phyloP scores from a whole-genome alignment of 2,329 filamentous ascomycete species.

The Pseudogymnoascus sp. region DNA sequence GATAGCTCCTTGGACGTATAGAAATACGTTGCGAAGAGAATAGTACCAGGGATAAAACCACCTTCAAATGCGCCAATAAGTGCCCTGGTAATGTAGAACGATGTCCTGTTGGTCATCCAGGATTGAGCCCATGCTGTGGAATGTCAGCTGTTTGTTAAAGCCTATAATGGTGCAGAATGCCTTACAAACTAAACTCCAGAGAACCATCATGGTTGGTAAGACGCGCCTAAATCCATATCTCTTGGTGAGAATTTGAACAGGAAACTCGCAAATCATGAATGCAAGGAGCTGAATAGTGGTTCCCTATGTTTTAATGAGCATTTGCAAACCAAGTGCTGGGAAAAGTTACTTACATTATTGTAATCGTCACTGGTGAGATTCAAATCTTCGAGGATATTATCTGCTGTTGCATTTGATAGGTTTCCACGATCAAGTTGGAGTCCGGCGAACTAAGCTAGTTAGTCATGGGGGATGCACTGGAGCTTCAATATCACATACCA shows the following conservation, averaged over 20 bases:
- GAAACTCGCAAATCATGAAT: slow-evolving; percentile 48
- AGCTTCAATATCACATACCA: slow-evolving; percentile 28
- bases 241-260: slow-evolving; percentile 49
- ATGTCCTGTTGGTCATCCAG: slow-evolving; percentile 38
- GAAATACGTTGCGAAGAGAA: slow-evolving; percentile 63
- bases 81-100: slow-evolving; percentile 43
- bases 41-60: slow-evolving; percentile 50
- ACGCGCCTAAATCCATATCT: slow-evolving; percentile 48
- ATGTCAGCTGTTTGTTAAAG: slow-evolving; percentile 26
- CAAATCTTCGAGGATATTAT: slow-evolving; percentile 50
- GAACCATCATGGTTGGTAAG: slow-evolving; percentile 44
- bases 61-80: slow-evolving; percentile 46
- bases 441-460: slow-evolving; percentile 44
- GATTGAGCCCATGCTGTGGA: slow-evolving; percentile 38
- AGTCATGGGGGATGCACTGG: slow-evolving; percentile 26
- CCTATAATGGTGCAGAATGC: background rate
- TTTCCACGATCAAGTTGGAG: slow-evolving; percentile 58
- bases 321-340: slow-evolving; percentile 25
- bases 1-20: slow-evolving; percentile 62
- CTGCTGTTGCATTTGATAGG: slow-evolving; percentile 51
- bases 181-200: slow-evolving; percentile 39
- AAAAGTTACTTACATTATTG: slow-evolving; percentile 38
- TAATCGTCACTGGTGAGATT: slow-evolving; percentile 42
- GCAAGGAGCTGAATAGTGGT: slow-evolving; percentile 46
- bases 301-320: slow-evolving; percentile 25